phyloP scores from a whole-genome alignment of 2,329 filamentous ascomycete genomes.

The Clonostachys byssicola region DNA sequence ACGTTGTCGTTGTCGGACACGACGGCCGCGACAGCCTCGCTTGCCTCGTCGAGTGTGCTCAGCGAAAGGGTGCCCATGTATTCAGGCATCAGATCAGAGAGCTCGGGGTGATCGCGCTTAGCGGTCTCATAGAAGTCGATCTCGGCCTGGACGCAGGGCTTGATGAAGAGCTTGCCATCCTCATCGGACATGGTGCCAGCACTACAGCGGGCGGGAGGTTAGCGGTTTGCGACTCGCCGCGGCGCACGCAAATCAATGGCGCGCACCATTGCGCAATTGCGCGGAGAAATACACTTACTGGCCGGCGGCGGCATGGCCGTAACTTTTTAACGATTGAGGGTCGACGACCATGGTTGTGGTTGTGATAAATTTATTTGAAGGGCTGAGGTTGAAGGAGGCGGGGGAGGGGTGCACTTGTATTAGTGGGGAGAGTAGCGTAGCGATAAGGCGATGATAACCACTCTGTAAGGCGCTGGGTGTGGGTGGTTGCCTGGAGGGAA shows the following conservation, averaged over 20 bases:
- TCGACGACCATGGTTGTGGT: too few species aligned
- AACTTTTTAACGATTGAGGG: conserved; percentile 48
- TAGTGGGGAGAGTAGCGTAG: not conserved
- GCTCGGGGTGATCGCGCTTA: conserved; percentile 58
- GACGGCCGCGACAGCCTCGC: conserved; percentile 39
- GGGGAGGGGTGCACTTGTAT: not conserved
- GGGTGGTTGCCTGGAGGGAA: not conserved
- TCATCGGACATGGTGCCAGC: conserved; percentile 85
- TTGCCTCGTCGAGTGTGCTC: conserved; percentile 46
- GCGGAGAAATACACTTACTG: conserved; percentile 57
- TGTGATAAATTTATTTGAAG: too few species aligned
- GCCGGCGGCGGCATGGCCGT: conserved; percentile 75
- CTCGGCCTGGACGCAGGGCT: conserved; percentile 84
- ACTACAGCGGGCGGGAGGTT: conserved; percentile 38
- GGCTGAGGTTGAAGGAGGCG: too few species aligned
- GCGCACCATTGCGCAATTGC: too few species aligned
- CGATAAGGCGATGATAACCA: not conserved
- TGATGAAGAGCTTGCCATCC: conserved; percentile 84
- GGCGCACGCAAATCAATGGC: not conserved
- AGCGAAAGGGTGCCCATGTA: conserved; percentile 79
- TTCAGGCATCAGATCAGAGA: conserved; percentile 76
- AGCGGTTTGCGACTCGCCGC: not conserved
- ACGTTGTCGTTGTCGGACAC: conserved; percentile 30
- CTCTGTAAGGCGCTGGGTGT: not conserved
- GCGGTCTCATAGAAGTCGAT: conserved; percentile 85